Conservation (phyloP, 805 yeast species). For the Kodamaea neixiangensis region DNA sequence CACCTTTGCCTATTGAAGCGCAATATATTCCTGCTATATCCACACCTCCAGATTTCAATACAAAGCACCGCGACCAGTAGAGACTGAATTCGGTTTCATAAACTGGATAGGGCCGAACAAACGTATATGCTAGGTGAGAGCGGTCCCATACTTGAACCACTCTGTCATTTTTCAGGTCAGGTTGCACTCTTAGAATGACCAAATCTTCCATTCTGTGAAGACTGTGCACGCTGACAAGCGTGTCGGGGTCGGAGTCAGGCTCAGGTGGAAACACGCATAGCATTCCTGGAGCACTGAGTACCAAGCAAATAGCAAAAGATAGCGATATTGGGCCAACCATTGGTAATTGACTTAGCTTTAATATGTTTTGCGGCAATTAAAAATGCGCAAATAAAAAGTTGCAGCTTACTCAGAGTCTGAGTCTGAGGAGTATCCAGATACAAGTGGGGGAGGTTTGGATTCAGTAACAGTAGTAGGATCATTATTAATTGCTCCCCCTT, state of each 20-base stretch:
- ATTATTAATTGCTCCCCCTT: not conserved
- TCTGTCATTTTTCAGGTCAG: not conserved
- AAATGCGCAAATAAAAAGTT: not conserved
- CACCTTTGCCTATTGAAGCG: slow-evolving; percentile 22
- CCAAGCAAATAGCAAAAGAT: not conserved
- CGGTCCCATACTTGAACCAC: not conserved
- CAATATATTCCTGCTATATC: slow-evolving; percentile 12
- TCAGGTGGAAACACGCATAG: not conserved
- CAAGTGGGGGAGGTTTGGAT: not conserved
- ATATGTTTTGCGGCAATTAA: slow-evolving; percentile 1
- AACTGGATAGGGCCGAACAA: not conserved
- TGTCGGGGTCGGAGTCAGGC: not conserved
- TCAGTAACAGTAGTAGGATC: not conserved
- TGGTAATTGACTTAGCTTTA: not conserved
- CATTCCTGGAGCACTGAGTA: not conserved
- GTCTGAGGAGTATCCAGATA: slow-evolving; percentile 8
- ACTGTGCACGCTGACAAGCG: not conserved
- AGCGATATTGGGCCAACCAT: not conserved
- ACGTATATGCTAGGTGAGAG: not conserved
- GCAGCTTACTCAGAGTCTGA: slow-evolving; percentile 4
- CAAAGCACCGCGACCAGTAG: slow-evolving; percentile 7
- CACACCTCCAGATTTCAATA: not conserved
- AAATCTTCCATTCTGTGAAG: not conserved
- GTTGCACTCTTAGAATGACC: not conserved
- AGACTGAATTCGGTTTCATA: not conserved